Evolutionary conservation across 1,284 basidiomycete species (phyloP), one percentile per base, ranked within the genome.

Genomic region (Cryptococcus jaspeensis): DNA sequence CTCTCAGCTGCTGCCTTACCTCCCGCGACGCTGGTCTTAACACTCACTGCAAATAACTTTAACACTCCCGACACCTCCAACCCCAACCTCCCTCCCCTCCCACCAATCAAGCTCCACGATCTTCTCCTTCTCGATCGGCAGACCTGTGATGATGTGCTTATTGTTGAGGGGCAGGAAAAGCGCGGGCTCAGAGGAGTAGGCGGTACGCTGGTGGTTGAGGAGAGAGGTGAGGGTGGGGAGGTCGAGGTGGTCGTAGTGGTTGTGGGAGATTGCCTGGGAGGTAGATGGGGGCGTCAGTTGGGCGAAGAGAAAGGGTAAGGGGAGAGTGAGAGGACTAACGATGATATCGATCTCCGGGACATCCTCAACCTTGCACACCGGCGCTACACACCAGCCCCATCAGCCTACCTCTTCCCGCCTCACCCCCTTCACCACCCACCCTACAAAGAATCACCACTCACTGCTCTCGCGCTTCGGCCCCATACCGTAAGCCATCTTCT

Each of bases 41-140:
- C 15, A 64, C 70, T 61, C 56, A 72, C 70, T 71, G 40, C 69
- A 72, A 3, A 65, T 69, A 41, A 75, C 55, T 48, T 52, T 61
- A 38, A 65, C 63, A 13, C 53, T 61, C 15, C 73, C 73, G 38
- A 65, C 64, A 2, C 69, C 69, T 23, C 57, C 56, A 1, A 71
- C 70, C 0, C 35, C 51, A 9, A 73, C 53, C 8, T 53, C 51
- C 11, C 65, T 46, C 7, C 59, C 62, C 58, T 86, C 83, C 85
- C 87, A 88, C 87, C 87, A 89, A 73, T 89, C 87, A 59, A 87
- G 77, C 65, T 83, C 82, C 59, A 85, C 82, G 16, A 83, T 78
- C 48, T 81, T 75, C 5, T 69, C 6, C 65, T 63, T 16, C 78
- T 76, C 36, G 56, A 69, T 48, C 2, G 53, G 56, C 76, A 78